These are phyloP conservation scores for Chalciporus pseudorubinellus DNA, from an alignment of 768 basidiomycete species.

Conservation along the genomic window DNA sequence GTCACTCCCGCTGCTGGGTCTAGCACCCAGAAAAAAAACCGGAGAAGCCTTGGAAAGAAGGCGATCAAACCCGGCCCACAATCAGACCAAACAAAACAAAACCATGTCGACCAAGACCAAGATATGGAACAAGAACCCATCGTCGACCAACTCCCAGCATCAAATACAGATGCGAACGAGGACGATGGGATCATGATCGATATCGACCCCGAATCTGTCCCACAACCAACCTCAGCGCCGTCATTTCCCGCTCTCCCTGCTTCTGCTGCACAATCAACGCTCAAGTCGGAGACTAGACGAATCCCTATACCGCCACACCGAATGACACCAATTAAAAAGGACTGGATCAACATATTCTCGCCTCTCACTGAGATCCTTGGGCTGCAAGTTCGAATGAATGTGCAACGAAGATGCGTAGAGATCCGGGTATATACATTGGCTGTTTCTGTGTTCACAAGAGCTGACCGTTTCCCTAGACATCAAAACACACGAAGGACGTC, in stretches of 20 bases:
- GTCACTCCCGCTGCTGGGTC: constrained; percentile 29
- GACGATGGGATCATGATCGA: constrained; percentile 69
- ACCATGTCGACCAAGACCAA: constrained; percentile 24
- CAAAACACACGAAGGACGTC: constrained; percentile 89
- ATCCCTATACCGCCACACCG: constrained; percentile 94
- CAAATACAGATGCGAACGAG: constrained; percentile 25
- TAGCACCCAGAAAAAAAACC: constrained; percentile 40
- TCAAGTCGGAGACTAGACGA: constrained; percentile 83
- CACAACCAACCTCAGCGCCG: constrained; percentile 53
- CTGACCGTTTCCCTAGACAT: constrained; percentile 56
- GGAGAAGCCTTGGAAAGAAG: constrained; percentile 45
- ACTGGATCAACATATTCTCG: constrained; percentile 94
- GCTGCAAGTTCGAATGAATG: constrained; percentile 97
- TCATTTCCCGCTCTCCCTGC: constrained; percentile 69
- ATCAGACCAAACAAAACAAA: constrained; percentile 9
- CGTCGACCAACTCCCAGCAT: constrained; percentile 1
- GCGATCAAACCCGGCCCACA: constrained; percentile 8
- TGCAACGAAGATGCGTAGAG: constrained; percentile 85
- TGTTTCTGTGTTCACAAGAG: background rate
- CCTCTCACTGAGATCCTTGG: constrained; percentile 94
- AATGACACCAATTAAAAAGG: constrained; percentile 95
- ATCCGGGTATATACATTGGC: constrained; percentile 64
- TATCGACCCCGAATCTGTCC: constrained; percentile 42
- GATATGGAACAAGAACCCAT: constrained; percentile 29
- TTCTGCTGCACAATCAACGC: constrained; percentile 47